Base-by-base conservation (phyloP, 2,329 filamentous ascomycete species). In the Trichocomaceae sp. region DNA sequence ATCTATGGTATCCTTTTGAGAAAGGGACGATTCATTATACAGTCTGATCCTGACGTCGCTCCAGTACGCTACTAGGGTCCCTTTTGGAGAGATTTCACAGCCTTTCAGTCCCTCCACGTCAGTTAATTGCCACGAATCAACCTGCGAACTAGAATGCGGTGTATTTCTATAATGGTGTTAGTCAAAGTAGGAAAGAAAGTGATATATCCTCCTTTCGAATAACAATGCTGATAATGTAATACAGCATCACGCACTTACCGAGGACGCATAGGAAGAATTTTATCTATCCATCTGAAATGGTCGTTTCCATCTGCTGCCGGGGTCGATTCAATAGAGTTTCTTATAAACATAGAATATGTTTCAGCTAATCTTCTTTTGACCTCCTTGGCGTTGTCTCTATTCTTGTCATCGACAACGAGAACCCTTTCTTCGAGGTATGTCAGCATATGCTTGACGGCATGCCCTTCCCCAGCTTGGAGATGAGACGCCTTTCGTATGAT, bases 51-150 rank as follows among this genome's bases (percentile, higher is more conserved):
- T 63, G 39, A 33, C 52, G 31, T 67, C 64, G 2, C 60, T 67
- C 63, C 66, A 69, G 47, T 66, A 69, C 1, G 60, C 66, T 33
- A 67, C 55, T 5, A 62, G 54, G 20, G 56, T 60, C 12, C 61
- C 65, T 37, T 61, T 59, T 2, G 64, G 64, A 2, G 66, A 65
- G 26, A 68, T 65, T 8, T 57, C 60, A 23, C 64, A 66, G 19
- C 62, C 64, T 49, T 67, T 68, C 55, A 64, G 63, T 13, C 58
- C 59, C 15, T 62, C 55, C 29, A 52, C 49, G 41, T 47, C 31
- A 19, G 53, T 58, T 31, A 62, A 39, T 20, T 54, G 51, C 60
- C 58, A 63, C 19, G 44, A 50, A n/a, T 59, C 47, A n/a, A 62
- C 57, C 58, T 60, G 58, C 58, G 52, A 56, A 46, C 55, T 57